Evolutionary conservation across 306 rosid genomes (phyloP).

Genomic region (Bauhinia variegata): DNA sequence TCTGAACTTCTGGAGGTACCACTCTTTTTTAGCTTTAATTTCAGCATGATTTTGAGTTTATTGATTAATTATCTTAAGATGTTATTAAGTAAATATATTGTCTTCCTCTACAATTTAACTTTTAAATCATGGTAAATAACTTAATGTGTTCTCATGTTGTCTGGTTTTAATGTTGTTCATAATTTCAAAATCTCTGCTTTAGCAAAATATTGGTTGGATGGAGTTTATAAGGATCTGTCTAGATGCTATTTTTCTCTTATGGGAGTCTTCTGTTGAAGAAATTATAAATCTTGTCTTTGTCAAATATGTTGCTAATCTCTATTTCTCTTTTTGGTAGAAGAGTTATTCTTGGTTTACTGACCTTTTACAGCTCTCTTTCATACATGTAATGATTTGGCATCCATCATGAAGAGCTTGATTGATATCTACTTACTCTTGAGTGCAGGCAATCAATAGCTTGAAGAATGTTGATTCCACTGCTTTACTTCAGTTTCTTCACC

Average conservation of each 20-base stretch:
- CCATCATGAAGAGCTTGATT: conserved; percentile 29
- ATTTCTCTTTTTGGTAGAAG: too few relatives aligned
- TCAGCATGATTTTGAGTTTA: conserved; percentile 17
- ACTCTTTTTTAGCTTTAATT: conserved; percentile 29
- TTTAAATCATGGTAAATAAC: neutral
- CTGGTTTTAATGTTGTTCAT: neutral
- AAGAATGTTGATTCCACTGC: conserved; percentile 99
- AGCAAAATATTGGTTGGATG: neutral
- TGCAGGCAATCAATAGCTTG: conserved; percentile 98
- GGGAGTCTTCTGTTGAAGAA: too few relatives aligned
- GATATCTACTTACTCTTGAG: conserved; percentile 31
- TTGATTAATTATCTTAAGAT: neutral
- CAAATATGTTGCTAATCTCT: too few relatives aligned
- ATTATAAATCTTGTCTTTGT: too few relatives aligned
- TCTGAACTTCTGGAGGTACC: conserved; percentile 97
- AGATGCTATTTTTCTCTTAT: too few relatives aligned
- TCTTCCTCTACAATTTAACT: neutral
- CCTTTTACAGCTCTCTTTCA: conserved; percentile 13
- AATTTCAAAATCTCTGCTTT: neutral
- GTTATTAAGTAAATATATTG: neutral
- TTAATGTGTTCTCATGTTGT: neutral
- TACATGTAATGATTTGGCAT: neutral
- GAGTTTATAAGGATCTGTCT: neutral
- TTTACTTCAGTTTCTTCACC: conserved; percentile 98
- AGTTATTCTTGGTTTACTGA: neutral